Conservation (phyloP, 106 monocot genomes). For the Dioscorea dumetorum region DNA sequence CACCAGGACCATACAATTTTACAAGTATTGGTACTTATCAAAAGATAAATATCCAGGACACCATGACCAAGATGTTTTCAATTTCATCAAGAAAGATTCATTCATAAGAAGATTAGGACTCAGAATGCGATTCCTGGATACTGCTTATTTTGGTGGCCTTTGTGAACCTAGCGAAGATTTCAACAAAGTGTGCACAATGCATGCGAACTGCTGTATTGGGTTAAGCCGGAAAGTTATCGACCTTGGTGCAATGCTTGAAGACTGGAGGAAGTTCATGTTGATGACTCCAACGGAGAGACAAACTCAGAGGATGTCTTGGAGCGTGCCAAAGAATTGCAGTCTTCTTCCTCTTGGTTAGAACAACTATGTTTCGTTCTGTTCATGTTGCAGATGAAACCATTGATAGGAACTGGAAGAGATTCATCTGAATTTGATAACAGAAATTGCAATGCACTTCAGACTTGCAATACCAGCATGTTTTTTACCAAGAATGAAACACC, state of each 20-base stretch:
- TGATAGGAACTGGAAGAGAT: no score
- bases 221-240: slow-evolving; percentile 3
- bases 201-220: slow-evolving; percentile 21
- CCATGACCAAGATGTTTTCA: slow-evolving; percentile 18
- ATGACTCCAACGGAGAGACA: not conserved
- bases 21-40: slow-evolving; percentile 13
- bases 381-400: no score
- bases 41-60: not conserved
- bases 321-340: slow-evolving; percentile 1
- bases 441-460: slow-evolving; percentile 13
- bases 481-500: slow-evolving; percentile 38
- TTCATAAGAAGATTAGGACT: slow-evolving; percentile 8
- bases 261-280: slow-evolving; percentile 7
- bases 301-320: not conserved
- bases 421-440: no score
- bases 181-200: slow-evolving; percentile 19
- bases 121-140: slow-evolving; percentile 14
- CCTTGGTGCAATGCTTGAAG: slow-evolving; percentile 15
- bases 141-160: slow-evolving; percentile 18
- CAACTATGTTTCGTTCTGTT: no score
- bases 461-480: slow-evolving; percentile 42
- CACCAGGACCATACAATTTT: slow-evolving; percentile 9
- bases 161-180: slow-evolving; percentile 12
- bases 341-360: no score
- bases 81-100: slow-evolving; percentile 13